A percentile compares a stretch with the other conserved stretches of the same genome.
Conservation (phyloP, 2,329 filamentous ascomycete species). For the Monosporascus cannonballus region DNA sequence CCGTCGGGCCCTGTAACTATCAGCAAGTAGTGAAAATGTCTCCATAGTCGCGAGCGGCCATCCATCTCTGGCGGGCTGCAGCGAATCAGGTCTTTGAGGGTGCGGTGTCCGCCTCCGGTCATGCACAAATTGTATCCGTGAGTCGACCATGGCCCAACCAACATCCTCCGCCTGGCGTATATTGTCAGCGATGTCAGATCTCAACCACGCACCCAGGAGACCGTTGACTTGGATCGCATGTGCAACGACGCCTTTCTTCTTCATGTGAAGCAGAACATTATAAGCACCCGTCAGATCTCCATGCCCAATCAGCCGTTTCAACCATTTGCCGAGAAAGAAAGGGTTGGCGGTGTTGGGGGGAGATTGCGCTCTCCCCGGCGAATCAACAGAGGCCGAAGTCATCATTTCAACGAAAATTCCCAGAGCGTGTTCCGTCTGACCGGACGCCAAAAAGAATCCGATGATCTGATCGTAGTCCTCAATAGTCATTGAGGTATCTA, state of each 20-base stretch:
- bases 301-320: slow-evolving; percentile 73
- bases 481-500: slow-evolving; percentile 58
- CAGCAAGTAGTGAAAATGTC: slow-evolving; percentile 69
- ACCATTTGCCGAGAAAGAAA: slow-evolving; percentile 84
- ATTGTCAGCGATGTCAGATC: slow-evolving; percentile 49
- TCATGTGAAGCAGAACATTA: slow-evolving; percentile 71
- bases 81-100: slow-evolving; percentile 19
- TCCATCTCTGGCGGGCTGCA: slow-evolving; percentile 26
- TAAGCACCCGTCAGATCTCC: slow-evolving; percentile 65
- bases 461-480: slow-evolving; percentile 72
- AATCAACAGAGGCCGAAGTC: slow-evolving; percentile 50
- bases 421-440: slow-evolving; percentile 61
- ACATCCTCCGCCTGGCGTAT: slow-evolving; percentile 59
- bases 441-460: slow-evolving; percentile 61
- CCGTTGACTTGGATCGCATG: slow-evolving; percentile 76
- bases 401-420: slow-evolving; percentile 88
- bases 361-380: slow-evolving; percentile 35
- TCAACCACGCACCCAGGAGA: slow-evolving; percentile 71
- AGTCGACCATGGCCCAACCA: slow-evolving; percentile 71
- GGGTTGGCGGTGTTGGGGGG: slow-evolving; percentile 57
- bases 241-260: slow-evolving; percentile 58
- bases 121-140: slow-evolving; percentile 58
- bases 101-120: slow-evolving; percentile 30
- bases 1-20: slow-evolving; percentile 61
- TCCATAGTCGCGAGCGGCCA: slow-evolving; percentile 63